A percentile compares a stretch with the other conserved stretches of the same genome.
Evolutionary conservation across 2,329 filamentous ascomycete genomes (phyloP).

Genomic region (Talaromyces funiculosus): DNA sequence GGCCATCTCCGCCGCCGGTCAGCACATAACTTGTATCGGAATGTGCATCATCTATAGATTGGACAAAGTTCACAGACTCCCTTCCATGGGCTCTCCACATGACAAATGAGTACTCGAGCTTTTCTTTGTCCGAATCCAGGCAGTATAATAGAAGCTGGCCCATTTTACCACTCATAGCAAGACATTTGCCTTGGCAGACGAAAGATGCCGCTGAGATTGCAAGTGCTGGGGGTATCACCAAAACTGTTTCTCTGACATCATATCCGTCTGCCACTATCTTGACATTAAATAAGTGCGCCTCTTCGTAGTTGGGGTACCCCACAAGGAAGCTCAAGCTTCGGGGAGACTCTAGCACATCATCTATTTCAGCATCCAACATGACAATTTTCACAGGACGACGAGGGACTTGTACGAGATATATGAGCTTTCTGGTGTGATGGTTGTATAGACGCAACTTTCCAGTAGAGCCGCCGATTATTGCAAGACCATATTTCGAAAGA

Average conservation of each 20-base stretch:
- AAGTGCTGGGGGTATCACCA: constrained; percentile 41
- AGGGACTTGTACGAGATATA: constrained; percentile 21
- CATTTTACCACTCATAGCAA: constrained; percentile 53
- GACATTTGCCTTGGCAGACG: constrained; percentile 25
- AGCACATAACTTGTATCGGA: constrained; percentile 46
- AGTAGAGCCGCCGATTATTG: constrained; percentile 29
- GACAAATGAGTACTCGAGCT: constrained; percentile 21
- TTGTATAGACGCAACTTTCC: constrained; percentile 32
- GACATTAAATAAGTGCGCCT: constrained; percentile 27
- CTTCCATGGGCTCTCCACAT: constrained; percentile 40
- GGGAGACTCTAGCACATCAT: background rate
- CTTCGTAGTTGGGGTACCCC: constrained; percentile 22
- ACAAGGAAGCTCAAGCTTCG: constrained; percentile 23
- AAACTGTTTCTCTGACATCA: background rate
- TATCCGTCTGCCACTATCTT: constrained; percentile 24
- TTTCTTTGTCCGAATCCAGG: constrained; percentile 17
- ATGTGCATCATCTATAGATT: constrained; percentile 15
- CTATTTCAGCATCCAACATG: constrained; percentile 17
- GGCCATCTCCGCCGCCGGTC: constrained; percentile 71
- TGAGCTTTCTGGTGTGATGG: constrained; percentile 26
- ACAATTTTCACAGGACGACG: constrained; percentile 27
- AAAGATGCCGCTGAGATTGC: constrained; percentile 48
- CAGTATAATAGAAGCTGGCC: constrained; percentile 50
- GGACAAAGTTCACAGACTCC: constrained; percentile 66
- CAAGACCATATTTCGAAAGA: constrained; percentile 26